Evolutionary conservation across 2,329 filamentous ascomycete species (phyloP), one percentile per base, ranked within the genome.

Genomic region (Trichoderma simmonsii): DNA sequence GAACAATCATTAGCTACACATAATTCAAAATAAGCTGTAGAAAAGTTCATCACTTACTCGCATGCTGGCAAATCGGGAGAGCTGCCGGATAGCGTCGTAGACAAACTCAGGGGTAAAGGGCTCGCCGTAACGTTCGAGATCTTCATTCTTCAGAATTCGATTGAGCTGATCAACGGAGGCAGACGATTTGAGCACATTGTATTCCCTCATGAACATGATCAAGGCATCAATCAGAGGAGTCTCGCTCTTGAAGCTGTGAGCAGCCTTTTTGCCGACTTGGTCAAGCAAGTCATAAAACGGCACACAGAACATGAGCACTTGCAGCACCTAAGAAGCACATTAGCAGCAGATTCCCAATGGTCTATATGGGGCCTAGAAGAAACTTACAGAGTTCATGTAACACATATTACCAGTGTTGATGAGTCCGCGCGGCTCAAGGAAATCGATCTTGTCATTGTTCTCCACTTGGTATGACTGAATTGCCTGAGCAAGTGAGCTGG

Each of bases 341-440:
- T 78, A 87, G 82, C 72, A 76, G 6, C 28, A 3, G 11, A 3
- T 70, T 26, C 24, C 12, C 6, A 5, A 9, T 6, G 21, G 32
- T n/a, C 6, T 24, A 63, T 21, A 36, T 26, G 11, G 60, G 4
- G 11, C n/a, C 28, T 28, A 11, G 4, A 36, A 12, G n/a, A 18
- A n/a, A 84, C 93, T 84, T 87, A 97, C 95, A 74, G 96, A 98
- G 85, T 98, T 99, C 96, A 99, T 98, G 83, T 99, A 99, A 83
- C 96, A 99, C 93, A 98, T 97, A 80, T 99, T 98, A 64, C 96
- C 96, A 54, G 95, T 97, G 83, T 99, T 99, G 76, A 97, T 93
- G 78, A 99, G 88, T 63, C 96, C 96, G 75, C 95, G 90, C 65
- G 96, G 96, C 82, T 98, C 94, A 65, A 99, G 87, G 78, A 98